A percentile compares a stretch with the other conserved stretches of the same genome.
phyloP scores from a whole-genome alignment of 495 filamentous ascomycete genomes.

The Tuber indicum region DNA sequence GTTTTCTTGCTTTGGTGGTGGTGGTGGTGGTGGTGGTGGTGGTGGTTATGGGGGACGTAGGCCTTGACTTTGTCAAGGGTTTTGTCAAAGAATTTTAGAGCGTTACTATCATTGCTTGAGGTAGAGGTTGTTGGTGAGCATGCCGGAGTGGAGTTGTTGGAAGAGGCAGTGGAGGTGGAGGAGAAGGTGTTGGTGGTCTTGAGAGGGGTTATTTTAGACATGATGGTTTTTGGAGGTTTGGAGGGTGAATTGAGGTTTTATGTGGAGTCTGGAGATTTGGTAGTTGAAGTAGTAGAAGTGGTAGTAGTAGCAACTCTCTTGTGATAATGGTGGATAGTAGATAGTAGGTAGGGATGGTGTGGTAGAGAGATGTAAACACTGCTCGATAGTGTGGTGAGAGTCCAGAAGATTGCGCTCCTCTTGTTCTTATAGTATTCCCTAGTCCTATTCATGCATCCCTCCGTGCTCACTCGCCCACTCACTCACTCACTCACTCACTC shows the following conservation, averaged over 20 bases:
- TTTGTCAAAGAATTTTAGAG: neutral
- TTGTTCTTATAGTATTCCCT: too few relatives aligned
- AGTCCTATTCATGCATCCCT: neutral
- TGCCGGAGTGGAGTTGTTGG: neutral
- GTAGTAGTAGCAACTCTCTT: too few relatives aligned
- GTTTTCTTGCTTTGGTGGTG: neutral
- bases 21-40: neutral
- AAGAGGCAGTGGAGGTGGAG: neutral
- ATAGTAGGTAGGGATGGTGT: neutral
- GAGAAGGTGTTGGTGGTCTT: neutral
- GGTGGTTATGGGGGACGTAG: neutral
- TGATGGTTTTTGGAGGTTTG: neutral
- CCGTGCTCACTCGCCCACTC: neutral
- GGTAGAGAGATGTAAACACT: too few relatives aligned
- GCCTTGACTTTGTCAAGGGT: neutral
- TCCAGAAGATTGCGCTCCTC: neutral
- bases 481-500: neutral
- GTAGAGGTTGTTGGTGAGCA: neutral
- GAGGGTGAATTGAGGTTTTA: neutral
- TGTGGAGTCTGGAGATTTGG: neutral
- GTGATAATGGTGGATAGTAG: neutral
- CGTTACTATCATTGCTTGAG: neutral
- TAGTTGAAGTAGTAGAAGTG: too few relatives aligned
- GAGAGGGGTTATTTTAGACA: neutral
- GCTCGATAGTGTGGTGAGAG: neutral